phyloP scores from a whole-genome alignment of 2,329 filamentous ascomycete species.

The Didymella glomerata region DNA sequence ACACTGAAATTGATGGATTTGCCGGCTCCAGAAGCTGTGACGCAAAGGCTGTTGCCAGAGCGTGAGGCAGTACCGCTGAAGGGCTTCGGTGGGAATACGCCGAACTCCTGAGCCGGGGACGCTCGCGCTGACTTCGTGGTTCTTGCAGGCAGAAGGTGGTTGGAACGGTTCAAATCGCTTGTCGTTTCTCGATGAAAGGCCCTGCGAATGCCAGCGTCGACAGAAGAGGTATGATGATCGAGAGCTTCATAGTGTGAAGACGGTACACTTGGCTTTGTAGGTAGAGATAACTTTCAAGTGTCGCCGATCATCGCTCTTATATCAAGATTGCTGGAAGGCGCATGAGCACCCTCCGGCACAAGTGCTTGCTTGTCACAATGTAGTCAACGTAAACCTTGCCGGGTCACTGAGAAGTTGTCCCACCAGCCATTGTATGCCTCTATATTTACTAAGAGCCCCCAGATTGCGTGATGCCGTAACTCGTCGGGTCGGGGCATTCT shows the following conservation, averaged over 20 bases:
- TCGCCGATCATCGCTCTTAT: neutral
- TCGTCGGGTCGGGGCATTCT: neutral
- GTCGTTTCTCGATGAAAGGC: conserved; percentile 42
- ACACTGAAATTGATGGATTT: conserved; percentile 51
- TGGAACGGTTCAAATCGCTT: conserved; percentile 43
- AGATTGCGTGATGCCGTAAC: neutral
- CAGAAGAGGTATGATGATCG: conserved; percentile 41
- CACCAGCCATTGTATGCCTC: neutral
- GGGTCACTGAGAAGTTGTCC: neutral
- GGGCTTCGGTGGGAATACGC: conserved; percentile 50
- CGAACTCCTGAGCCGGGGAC: conserved; percentile 51
- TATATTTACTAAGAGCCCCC: neutral
- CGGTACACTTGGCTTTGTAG: neutral
- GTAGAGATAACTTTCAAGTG: no score
- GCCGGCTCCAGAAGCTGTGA: conserved; percentile 46
- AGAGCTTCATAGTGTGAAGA: conserved; percentile 44
- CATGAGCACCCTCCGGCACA: conserved; percentile 6
- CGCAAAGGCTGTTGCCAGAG: conserved; percentile 45
- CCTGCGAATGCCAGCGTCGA: conserved; percentile 42
- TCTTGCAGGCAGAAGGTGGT: conserved; percentile 47
- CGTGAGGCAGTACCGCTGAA: conserved; percentile 43
- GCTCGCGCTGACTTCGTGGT: conserved; percentile 49
- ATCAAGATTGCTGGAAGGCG: neutral
- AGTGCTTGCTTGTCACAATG: conserved; percentile 6
- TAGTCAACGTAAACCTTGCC: neutral